A percentile compares a stretch with the other conserved stretches of the same genome.
These are phyloP conservation scores for Podospora pseudopauciseta DNA, from an alignment of 495 filamentous ascomycete genomes.

Conservation along the genomic window DNA sequence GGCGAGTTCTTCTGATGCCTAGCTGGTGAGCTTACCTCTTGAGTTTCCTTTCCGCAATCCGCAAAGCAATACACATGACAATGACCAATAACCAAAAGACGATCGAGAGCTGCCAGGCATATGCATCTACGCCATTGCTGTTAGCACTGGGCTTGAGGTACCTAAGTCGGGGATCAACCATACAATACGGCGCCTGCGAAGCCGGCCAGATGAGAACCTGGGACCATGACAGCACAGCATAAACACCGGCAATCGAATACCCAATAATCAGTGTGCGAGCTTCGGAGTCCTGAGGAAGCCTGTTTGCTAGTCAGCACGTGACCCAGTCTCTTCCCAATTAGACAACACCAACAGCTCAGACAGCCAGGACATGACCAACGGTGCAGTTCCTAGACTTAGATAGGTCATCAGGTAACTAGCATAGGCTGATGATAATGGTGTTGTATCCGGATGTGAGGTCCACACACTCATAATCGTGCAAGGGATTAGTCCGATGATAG, in stretches of 20 bases:
- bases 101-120: constrained; percentile 40
- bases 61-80: constrained; percentile 5
- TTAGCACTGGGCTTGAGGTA: constrained; percentile 7
- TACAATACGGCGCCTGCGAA: constrained; percentile 40
- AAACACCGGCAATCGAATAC: constrained; percentile 38
- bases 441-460: constrained; percentile 33
- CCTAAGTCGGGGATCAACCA: neutral
- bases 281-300: constrained; percentile 38
- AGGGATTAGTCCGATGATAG: constrained; percentile 39
- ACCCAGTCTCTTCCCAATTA: neutral
- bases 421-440: constrained; percentile 34
- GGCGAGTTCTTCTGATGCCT: too few relatives aligned
- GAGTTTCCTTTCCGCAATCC: neutral
- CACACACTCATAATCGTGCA: constrained; percentile 39
- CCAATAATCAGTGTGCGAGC: constrained; percentile 40
- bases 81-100: constrained; percentile 36
- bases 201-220: constrained; percentile 45
- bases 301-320: neutral
- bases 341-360: constrained; percentile 33
- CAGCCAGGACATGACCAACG: constrained; percentile 41
- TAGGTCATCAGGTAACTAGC: constrained; percentile 41
- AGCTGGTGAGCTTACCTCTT: neutral
- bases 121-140: constrained; percentile 25
- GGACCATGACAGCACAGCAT: constrained; percentile 39
- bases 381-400: constrained; percentile 37